Conservation (phyloP, 169 alveolate genomes). For the Plasmodium coatneyi region DNA sequence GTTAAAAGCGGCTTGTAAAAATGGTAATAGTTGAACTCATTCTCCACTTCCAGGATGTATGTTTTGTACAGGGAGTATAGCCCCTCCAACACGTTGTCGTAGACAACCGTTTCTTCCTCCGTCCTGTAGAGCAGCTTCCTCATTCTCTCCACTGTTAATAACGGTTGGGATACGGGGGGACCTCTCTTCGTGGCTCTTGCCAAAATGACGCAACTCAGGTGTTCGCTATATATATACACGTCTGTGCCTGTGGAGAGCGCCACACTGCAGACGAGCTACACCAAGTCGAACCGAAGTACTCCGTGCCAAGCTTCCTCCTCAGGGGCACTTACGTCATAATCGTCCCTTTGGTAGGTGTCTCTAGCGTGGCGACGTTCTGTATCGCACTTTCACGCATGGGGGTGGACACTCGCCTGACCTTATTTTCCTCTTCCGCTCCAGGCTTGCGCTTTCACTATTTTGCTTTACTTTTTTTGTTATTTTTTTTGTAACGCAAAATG, state of each 20-base stretch:
- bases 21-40: conserved; percentile 76
- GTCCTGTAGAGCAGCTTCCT: conserved; percentile 38
- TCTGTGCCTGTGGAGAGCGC: not conserved
- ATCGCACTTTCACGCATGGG: not conserved
- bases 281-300: not conserved
- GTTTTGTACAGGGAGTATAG: conserved; percentile 53
- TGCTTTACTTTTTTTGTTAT: not conserved
- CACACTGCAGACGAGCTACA: not conserved
- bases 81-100: conserved; percentile 67
- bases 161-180: not conserved
- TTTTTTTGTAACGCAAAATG: not conserved
- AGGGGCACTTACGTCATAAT: not conserved
- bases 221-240: not conserved
- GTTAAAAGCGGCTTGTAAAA: conserved; percentile 80
- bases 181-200: not conserved
- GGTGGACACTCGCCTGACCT: not conserved
- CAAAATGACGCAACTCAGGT: not conserved
- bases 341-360: not conserved
- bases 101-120: conserved; percentile 62
- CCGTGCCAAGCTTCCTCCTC: not conserved
- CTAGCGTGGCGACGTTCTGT: not conserved
- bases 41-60: conserved; percentile 76
- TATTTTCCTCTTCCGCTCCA: not conserved
- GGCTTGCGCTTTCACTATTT: not conserved
- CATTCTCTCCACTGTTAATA: conserved; percentile 1